A percentile compares a stretch with the other conserved stretches of the same genome.
These are phyloP conservation scores for Arabis hirsuta DNA, from an alignment of 345 rosid genomes.

Conservation along the genomic window DNA sequence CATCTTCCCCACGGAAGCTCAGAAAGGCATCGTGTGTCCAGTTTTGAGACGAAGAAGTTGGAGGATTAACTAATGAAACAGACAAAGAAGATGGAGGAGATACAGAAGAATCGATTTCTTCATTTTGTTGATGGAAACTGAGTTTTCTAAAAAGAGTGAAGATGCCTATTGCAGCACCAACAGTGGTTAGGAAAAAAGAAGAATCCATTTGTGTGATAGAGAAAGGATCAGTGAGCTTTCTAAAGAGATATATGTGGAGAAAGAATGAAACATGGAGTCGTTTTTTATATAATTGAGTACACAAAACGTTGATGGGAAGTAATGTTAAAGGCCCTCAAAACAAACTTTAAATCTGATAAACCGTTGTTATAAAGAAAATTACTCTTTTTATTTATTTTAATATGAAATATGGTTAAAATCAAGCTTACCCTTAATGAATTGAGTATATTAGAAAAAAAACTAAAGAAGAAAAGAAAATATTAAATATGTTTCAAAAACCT, in stretches of 20 bases:
- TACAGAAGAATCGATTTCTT: not conserved
- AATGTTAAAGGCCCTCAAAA: no score
- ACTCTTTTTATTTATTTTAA: no score
- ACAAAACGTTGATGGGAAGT: not conserved
- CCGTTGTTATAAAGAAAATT: no score
- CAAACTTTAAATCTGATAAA: no score
- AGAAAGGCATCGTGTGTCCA: not conserved
- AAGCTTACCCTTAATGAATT: no score
- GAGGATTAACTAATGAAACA: not conserved
- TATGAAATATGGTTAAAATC: no score
- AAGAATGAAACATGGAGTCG: not conserved
- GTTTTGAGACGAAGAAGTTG: not conserved
- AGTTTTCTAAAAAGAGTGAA: not conserved
- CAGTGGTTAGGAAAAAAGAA: not conserved
- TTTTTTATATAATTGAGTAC: no score
- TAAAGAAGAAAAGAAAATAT: no score
- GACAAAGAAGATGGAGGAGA: not conserved
- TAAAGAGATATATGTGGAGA: no score
- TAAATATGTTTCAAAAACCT: no score
- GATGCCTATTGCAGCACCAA: not conserved
- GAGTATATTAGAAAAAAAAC: no score
- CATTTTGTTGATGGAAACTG: not conserved
- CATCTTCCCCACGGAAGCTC: slow-evolving; percentile 1
- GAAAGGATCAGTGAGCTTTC: not conserved
- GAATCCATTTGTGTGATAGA: not conserved